Evolutionary conservation across 2,329 filamentous ascomycete species (phyloP), one percentile per base, ranked within the genome.

Genomic region (Pezicula radicicola): DNA sequence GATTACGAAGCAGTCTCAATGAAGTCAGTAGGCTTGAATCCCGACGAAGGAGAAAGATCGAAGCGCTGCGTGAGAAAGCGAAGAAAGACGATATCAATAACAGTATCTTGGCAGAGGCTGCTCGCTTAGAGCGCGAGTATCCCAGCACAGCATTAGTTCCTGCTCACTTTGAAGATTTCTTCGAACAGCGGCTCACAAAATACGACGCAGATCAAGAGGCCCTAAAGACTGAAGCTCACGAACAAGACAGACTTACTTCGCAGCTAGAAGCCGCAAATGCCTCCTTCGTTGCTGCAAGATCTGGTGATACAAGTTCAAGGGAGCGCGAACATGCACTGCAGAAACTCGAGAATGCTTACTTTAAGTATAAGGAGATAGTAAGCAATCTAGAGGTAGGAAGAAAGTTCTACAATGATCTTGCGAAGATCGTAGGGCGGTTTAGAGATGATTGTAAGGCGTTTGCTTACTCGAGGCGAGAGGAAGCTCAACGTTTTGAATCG

Each of bases 391-490:
- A 97, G 59, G 89, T 88, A 0, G 94, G 91, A 1, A 79, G 93
- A 49, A 97, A 94, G 68, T 99, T 99, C 67, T 99, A 97, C 74
- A 99, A 99, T 61, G 92, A 97, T 65, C 78, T 99, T 4, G 89
- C 88, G 44, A 89, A 88, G 70, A 91, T 97, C 56, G 89, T 96
- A 1, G 87, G 84, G 1, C 79, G 86, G 9, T 97, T 97, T 68
- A 79, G 91, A 16, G 93, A 97, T 60, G 88, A 89, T 35, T 85
- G 85, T 52, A 82, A 82, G 59, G 81, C 79, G 2, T 97, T 95
- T 77, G 88, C 88, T 1, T 87, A 91, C 27, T 83, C 91, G 65
- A 79, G 94, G 48, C 81, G 91, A 47, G 83, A 87, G 58, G 93
- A 97, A 62, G 91, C 91, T 0, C 82, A 85, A 58, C 82, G 84